Percentiles rank a stretch among this genome's conserved stretches.
Evolutionary conservation across 169 alveolate species (phyloP).

Genomic region (Plasmodium cynomolgi): DNA sequence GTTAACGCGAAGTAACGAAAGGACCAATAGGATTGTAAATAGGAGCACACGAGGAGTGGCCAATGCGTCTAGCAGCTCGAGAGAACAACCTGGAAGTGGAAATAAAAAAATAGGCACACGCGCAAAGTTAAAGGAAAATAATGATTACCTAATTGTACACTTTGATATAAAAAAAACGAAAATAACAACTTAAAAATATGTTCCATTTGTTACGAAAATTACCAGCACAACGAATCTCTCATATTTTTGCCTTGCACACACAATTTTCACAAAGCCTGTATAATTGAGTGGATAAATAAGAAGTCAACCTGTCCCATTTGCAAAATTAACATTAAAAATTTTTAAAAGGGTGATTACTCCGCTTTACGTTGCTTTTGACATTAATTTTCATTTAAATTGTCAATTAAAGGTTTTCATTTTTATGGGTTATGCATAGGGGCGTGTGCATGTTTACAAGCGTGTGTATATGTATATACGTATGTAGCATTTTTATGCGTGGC

Average conservation of each 20-base stretch:
- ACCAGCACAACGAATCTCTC: constrained; percentile 43
- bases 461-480: background rate
- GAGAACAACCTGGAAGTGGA: constrained; percentile 13
- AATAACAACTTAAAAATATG: constrained; percentile 50
- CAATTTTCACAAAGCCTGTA: constrained; percentile 49
- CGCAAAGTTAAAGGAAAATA: constrained; percentile 30
- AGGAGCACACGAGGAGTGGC: constrained; percentile 16
- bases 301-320: constrained; percentile 54
- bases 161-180: constrained; percentile 33
- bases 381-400: background rate
- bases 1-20: background rate
- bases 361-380: background rate
- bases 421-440: background rate
- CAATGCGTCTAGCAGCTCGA: background rate
- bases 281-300: constrained; percentile 49
- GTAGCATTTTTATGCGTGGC: background rate
- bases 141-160: constrained; percentile 25
- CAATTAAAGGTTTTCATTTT: background rate
- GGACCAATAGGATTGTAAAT: background rate
- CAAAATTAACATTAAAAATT: constrained; percentile 21
- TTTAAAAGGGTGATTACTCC: constrained; percentile 6
- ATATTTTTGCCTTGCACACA: constrained; percentile 67
- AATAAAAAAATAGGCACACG: background rate
- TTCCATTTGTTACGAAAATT: constrained; percentile 68
- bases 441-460: background rate